Conservation (phyloP, 2,329 filamentous ascomycete species). For the Pestalotiopsis sp. region DNA sequence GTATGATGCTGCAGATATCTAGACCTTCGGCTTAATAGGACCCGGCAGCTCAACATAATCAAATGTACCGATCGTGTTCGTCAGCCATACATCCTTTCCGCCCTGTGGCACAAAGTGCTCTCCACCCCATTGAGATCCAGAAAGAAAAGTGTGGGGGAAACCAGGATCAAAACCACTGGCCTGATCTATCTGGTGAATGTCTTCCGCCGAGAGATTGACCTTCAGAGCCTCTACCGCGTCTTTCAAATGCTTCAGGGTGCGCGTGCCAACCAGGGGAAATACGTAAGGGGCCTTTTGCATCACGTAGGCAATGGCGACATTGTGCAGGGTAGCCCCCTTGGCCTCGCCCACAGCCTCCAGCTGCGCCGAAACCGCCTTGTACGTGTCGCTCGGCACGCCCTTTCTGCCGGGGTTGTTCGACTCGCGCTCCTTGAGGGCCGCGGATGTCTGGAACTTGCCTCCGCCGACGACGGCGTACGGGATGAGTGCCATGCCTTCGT, state of each 20-base stretch:
- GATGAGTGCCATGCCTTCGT: conserved; percentile 54
- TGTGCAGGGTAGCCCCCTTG: conserved; percentile 37
- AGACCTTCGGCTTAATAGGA: background rate
- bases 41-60: background rate
- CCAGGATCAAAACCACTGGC: conserved; percentile 52
- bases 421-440: conserved; percentile 1
- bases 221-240: conserved; percentile 56
- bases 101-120: background rate
- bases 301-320: conserved; percentile 60
- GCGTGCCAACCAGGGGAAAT: conserved; percentile 59
- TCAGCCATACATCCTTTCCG: background rate
- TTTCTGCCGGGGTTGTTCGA: conserved; percentile 12
- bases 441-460: conserved; percentile 19
- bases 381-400: conserved; percentile 12
- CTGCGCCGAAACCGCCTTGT: conserved; percentile 6
- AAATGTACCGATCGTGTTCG: background rate
- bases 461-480: conserved; percentile 49
- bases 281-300: conserved; percentile 59
- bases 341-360: conserved; percentile 15
- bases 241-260: conserved; percentile 59
- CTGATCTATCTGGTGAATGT: conserved; percentile 59
- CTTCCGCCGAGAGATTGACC: conserved; percentile 50
- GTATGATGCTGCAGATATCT: no score
- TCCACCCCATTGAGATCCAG: background rate
- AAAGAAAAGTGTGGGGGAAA: conserved; percentile 50